Evolutionary conservation across 2,329 filamentous ascomycete species (phyloP).

Genomic region (Verticillium klebahnii): DNA sequence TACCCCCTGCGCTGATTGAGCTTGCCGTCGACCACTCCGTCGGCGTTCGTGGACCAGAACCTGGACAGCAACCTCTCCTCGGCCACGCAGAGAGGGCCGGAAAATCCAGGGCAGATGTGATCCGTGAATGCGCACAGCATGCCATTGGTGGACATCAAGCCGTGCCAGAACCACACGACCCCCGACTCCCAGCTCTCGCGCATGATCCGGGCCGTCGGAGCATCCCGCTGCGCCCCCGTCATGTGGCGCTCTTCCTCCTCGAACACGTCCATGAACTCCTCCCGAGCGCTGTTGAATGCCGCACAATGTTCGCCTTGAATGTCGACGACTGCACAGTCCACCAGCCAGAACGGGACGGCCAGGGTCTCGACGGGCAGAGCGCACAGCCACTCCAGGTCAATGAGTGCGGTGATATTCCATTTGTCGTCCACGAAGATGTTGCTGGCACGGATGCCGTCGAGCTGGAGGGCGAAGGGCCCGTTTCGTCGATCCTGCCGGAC

Average conservation of each 20-base stretch:
- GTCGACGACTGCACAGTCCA: neutral
- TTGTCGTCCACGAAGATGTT: conserved; percentile 32
- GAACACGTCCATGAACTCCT: conserved; percentile 7
- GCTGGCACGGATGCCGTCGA: conserved; percentile 33
- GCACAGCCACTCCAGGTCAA: conserved; percentile 29
- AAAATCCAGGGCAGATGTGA: neutral
- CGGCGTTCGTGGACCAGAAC: too few species aligned
- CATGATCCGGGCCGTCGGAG: neutral
- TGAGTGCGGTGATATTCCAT: conserved; percentile 25
- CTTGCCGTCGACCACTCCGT: too few species aligned
- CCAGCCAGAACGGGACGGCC: conserved; percentile 25
- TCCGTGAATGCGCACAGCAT: neutral
- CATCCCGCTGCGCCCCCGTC: neutral
- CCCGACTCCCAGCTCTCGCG: neutral
- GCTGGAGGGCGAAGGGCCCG: conserved; percentile 25
- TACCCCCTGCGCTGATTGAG: too few species aligned
- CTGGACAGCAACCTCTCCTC: neutral
- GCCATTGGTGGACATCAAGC: neutral
- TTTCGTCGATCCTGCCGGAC: conserved; percentile 15
- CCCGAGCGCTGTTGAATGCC: neutral
- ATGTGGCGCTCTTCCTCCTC: conserved; percentile 2
- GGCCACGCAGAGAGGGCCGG: neutral
- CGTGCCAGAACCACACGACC: neutral
- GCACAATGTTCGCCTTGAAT: neutral
- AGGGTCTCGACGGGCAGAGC: conserved; percentile 22